phyloP scores from a whole-genome alignment of 169 alveolate species.

The Plasmodium coatneyi region DNA sequence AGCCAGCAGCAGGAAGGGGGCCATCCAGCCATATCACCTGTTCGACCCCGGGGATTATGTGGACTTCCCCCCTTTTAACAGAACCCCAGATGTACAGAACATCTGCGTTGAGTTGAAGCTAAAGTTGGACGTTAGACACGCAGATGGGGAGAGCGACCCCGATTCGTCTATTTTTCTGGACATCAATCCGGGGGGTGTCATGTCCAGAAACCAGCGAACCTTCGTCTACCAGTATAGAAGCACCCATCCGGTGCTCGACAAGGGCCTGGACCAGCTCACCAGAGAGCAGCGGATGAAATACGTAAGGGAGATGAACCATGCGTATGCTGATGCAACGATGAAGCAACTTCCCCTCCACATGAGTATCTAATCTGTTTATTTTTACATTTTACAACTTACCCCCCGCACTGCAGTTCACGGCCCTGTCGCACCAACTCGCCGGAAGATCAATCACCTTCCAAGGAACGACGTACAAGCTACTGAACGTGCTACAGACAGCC shows the following conservation, averaged over 20 bases:
- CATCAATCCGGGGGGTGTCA: constrained; percentile 48
- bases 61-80: background rate
- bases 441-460: constrained; percentile 15
- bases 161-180: constrained; percentile 16
- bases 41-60: background rate
- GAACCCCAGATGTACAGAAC: constrained; percentile 4
- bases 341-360: background rate
- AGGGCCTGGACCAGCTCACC: background rate
- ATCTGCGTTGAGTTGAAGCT: constrained; percentile 35
- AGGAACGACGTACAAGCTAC: constrained; percentile 20
- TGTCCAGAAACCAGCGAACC: constrained; percentile 42
- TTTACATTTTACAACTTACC: background rate
- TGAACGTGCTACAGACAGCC: constrained; percentile 50
- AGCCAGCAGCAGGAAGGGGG: background rate
- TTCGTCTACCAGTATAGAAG: constrained; percentile 26
- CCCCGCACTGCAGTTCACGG: constrained; percentile 17
- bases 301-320: constrained; percentile 7
- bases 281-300: constrained; percentile 51
- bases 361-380: background rate
- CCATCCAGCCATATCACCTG: background rate
- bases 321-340: background rate
- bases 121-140: constrained; percentile 22
- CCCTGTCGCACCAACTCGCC: constrained; percentile 3
- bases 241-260: constrained; percentile 8
- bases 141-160: background rate